Conservation (phyloP, 1,284 basidiomycete species). For the Hemileia vastatrix region DNA sequence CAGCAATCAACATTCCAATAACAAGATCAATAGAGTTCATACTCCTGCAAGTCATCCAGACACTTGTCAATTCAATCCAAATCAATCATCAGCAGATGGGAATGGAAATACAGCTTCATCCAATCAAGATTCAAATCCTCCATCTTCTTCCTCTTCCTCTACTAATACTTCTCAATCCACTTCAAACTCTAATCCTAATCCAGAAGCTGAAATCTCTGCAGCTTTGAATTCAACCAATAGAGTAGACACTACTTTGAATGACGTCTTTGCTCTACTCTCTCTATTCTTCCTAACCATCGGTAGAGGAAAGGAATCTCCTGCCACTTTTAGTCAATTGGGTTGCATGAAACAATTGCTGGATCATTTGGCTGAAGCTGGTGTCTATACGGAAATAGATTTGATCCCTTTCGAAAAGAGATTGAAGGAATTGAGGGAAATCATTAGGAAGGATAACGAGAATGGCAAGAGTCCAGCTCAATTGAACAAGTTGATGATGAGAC, state of each 20-base stretch:
- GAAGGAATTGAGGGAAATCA: slow-evolving; percentile 38
- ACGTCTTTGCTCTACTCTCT: slow-evolving; percentile 42
- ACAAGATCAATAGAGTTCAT: too few relatives aligned
- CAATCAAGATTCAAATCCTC: too few relatives aligned
- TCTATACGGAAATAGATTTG: slow-evolving; percentile 42
- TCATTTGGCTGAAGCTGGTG: slow-evolving; percentile 40
- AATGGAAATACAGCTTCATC: too few relatives aligned
- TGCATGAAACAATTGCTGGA: slow-evolving; percentile 45
- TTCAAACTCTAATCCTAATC: background rate
- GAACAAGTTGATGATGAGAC: slow-evolving; percentile 78
- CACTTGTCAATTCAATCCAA: too few relatives aligned
- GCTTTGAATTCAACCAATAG: too few relatives aligned
- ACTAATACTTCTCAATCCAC: too few relatives aligned
- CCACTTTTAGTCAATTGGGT: slow-evolving; percentile 39
- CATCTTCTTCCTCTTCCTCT: too few relatives aligned
- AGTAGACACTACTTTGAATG: slow-evolving; percentile 42
- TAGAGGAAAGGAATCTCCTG: slow-evolving; percentile 39
- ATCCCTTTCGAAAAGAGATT: slow-evolving; percentile 39
- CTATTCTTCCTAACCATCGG: slow-evolving; percentile 45
- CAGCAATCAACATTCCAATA: too few relatives aligned
- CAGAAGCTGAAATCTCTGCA: slow-evolving; percentile 10
- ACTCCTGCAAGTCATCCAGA: too few relatives aligned
- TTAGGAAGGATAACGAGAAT: slow-evolving; percentile 50
- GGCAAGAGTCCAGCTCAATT: slow-evolving; percentile 77
- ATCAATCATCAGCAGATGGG: too few relatives aligned